Conservation (phyloP, 139 green algal genomes). For the Edaphochlamys debaryana region DNA sequence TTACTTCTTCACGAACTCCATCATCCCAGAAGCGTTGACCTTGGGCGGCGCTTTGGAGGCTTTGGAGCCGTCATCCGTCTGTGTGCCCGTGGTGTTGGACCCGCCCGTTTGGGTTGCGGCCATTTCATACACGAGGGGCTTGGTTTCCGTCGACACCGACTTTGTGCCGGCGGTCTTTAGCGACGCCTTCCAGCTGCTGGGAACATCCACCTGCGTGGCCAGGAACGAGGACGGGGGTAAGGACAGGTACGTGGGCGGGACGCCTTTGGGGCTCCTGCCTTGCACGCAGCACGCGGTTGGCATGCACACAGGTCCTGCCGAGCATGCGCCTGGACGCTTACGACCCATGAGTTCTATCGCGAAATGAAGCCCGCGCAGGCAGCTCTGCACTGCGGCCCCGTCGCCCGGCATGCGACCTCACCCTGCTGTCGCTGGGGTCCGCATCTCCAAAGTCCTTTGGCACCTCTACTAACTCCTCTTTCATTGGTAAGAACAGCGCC, state of each 20-base stretch:
- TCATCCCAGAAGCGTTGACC: background rate
- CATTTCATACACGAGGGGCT: background rate
- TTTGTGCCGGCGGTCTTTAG: background rate
- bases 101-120: slow-evolving; percentile 17
- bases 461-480: background rate
- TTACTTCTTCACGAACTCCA: slow-evolving; percentile 20
- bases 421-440: background rate
- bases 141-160: background rate
- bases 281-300: background rate
- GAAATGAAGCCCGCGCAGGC: too few species aligned
- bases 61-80: slow-evolving; percentile 19
- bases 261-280: background rate
- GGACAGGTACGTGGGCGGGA: background rate
- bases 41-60: background rate
- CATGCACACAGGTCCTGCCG: too few species aligned
- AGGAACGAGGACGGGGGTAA: background rate
- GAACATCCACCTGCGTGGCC: slow-evolving; percentile 14
- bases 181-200: background rate
- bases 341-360: too few species aligned
- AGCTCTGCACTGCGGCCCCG: too few species aligned
- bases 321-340: too few species aligned
- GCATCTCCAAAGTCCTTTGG: slow-evolving; percentile 16
- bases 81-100: slow-evolving; percentile 4
- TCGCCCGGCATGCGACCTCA: too few species aligned
- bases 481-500: slow-evolving; percentile 16